Conservation (phyloP, 2,329 filamentous ascomycete species). For the Eutypella sp. region DNA sequence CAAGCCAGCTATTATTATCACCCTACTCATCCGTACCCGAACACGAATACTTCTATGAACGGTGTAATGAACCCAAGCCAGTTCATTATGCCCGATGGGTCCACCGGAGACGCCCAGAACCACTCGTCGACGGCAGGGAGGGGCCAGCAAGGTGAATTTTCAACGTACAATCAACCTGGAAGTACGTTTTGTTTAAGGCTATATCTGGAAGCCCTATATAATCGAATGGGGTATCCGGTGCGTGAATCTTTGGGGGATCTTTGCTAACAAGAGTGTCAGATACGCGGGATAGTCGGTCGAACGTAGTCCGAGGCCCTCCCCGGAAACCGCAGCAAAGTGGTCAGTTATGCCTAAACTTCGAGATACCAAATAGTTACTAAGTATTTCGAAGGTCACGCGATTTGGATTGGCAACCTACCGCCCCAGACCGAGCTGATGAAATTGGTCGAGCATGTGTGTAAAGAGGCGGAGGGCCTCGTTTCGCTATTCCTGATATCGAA, state of each 20-base stretch:
- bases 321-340: slow-evolving; percentile 58
- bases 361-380: slow-evolving; percentile 9
- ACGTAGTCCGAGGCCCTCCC: slow-evolving; percentile 47
- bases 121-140: slow-evolving; percentile 16
- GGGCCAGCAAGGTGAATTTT: slow-evolving; percentile 10
- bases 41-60: slow-evolving; percentile 27
- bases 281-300: slow-evolving; percentile 29
- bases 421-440: slow-evolving; percentile 75
- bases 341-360: slow-evolving; percentile 29
- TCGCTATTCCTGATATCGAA: slow-evolving; percentile 93
- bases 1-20: slow-evolving; percentile 41
- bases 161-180: slow-evolving; percentile 13
- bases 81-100: slow-evolving; percentile 25
- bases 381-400: slow-evolving; percentile 62
- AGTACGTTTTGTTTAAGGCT: slow-evolving; percentile 20
- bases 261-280: slow-evolving; percentile 17
- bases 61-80: slow-evolving; percentile 30
- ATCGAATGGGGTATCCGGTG: background rate
- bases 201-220: background rate
- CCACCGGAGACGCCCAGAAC: slow-evolving; percentile 13
- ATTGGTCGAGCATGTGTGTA: slow-evolving; percentile 87
- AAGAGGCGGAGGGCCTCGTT: slow-evolving; percentile 72
- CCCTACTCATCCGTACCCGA: slow-evolving; percentile 31
- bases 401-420: slow-evolving; percentile 94
- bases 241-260: background rate